phyloP scores from a whole-genome alignment of 2,329 filamentous ascomycete genomes.

The Bipolaris bicolor region DNA sequence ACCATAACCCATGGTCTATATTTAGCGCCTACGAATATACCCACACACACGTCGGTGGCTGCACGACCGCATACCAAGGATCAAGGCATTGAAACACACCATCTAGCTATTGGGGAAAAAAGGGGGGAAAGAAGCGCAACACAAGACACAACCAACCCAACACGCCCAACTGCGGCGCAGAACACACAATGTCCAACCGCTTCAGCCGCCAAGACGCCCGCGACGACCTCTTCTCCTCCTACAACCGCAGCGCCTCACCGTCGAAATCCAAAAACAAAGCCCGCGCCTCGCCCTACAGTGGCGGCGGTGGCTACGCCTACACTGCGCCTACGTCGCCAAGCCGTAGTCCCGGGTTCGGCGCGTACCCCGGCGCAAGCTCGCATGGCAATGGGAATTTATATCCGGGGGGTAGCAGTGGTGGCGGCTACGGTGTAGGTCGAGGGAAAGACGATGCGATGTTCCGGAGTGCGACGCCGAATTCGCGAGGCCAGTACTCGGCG shows the following conservation, averaged over 20 bases:
- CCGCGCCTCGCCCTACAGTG: conserved; percentile 27
- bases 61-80: neutral
- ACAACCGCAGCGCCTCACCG: conserved; percentile 48
- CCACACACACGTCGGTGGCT: neutral
- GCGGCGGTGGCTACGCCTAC: conserved; percentile 24
- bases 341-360: conserved; percentile 34
- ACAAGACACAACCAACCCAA: no score
- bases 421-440: conserved; percentile 13
- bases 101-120: neutral
- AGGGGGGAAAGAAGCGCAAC: neutral
- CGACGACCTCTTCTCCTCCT: conserved; percentile 51
- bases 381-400: conserved; percentile 17
- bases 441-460: conserved; percentile 23
- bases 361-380: conserved; percentile 40
- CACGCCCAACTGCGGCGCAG: neutral
- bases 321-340: conserved; percentile 12
- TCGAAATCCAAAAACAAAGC: conserved; percentile 43
- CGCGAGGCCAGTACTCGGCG: conserved; percentile 87
- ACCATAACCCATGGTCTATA: neutral
- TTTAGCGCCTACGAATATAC: neutral
- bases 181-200: conserved; percentile 33
- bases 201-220: conserved; percentile 38
- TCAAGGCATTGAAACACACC: neutral
- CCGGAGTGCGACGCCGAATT: conserved; percentile 54
- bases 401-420: conserved; percentile 12